Evolutionary conservation across 768 basidiomycete genomes (phyloP).

Genomic region (Tricholoma hemisulphureum): DNA sequence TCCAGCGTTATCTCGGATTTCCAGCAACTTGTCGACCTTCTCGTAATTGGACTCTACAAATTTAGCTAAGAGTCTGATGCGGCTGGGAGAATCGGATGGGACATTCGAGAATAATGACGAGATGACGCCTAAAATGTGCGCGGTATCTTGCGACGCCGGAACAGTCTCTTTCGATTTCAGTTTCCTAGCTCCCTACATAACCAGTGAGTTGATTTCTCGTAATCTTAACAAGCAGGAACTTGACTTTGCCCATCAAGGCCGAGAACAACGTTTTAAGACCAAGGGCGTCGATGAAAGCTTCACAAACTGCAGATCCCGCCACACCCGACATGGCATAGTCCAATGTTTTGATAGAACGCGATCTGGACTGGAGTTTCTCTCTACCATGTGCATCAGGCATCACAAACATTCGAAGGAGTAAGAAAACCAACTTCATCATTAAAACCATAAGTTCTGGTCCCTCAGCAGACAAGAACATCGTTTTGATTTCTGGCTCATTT

Average conservation of each 20-base stretch:
- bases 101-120: slow-evolving; percentile 87
- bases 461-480: slow-evolving; percentile 82
- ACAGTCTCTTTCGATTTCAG: slow-evolving; percentile 47
- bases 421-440: slow-evolving; percentile 81
- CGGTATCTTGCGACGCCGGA: slow-evolving; percentile 74
- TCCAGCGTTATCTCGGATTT: slow-evolving; percentile 74
- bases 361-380: slow-evolving; percentile 78
- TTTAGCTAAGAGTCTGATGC: slow-evolving; percentile 84
- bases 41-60: slow-evolving; percentile 93
- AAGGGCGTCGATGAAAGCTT: slow-evolving; percentile 81
- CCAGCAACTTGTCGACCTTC: slow-evolving; percentile 90
- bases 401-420: slow-evolving; percentile 2
- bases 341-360: slow-evolving; percentile 84
- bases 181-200: slow-evolving; percentile 55
- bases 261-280: slow-evolving; percentile 91
- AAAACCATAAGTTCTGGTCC: slow-evolving; percentile 97
- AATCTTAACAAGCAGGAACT: slow-evolving; percentile 5
- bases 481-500: slow-evolving; percentile 74
- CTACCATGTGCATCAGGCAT: slow-evolving; percentile 35
- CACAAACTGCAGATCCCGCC: slow-evolving; percentile 66
- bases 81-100: slow-evolving; percentile 75
- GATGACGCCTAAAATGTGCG: slow-evolving; percentile 85
- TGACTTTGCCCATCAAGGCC: slow-evolving; percentile 91
- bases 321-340: slow-evolving; percentile 87
- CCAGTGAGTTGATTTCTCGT: slow-evolving; percentile 11